Percentiles rank a stretch among this genome's conserved stretches.
Evolutionary conservation across 176 grass and related monocot genomes (phyloP).

Genomic region (Zizania latifolia): DNA sequence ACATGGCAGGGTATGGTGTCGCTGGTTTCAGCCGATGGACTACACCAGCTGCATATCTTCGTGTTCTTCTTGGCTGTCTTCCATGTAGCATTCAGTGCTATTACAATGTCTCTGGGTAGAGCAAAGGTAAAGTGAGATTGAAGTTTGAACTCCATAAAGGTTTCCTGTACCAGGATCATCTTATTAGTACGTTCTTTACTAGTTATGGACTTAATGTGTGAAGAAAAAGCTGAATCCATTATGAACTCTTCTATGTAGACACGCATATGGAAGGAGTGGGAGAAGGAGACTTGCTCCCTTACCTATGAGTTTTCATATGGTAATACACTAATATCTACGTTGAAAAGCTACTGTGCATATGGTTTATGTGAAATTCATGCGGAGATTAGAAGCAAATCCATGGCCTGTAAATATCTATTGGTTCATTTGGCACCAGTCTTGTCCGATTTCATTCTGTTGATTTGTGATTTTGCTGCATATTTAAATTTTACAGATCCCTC

Average conservation of each 20-base stretch:
- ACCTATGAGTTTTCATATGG: slow-evolving; percentile 61
- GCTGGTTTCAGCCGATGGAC: slow-evolving; percentile 54
- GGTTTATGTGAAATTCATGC: slow-evolving; percentile 1
- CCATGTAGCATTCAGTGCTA: slow-evolving; percentile 66
- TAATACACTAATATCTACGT: slow-evolving; percentile 14
- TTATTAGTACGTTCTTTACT: background rate
- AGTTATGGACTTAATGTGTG: background rate
- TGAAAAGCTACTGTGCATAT: background rate
- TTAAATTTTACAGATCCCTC: slow-evolving; percentile 52
- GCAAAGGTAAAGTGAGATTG: slow-evolving; percentile 48
- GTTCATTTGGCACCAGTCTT: background rate
- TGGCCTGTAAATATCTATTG: background rate
- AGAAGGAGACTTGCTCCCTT: slow-evolving; percentile 56
- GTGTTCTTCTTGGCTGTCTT: slow-evolving; percentile 87
- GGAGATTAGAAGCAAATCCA: background rate
- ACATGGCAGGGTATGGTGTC: slow-evolving; percentile 67
- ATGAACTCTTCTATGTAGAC: slow-evolving; percentile 48
- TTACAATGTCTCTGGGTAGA: slow-evolving; percentile 74
- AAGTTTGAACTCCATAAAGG: background rate
- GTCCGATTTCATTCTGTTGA: background rate
- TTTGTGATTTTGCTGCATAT: slow-evolving; percentile 6
- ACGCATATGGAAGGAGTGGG: slow-evolving; percentile 81
- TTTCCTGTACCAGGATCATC: background rate
- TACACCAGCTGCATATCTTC: slow-evolving; percentile 86
- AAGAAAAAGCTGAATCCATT: background rate